Percentiles rank a stretch among this genome's conserved stretches.
phyloP scores from a whole-genome alignment of 768 basidiomycete genomes.

The Mycena maculata region DNA sequence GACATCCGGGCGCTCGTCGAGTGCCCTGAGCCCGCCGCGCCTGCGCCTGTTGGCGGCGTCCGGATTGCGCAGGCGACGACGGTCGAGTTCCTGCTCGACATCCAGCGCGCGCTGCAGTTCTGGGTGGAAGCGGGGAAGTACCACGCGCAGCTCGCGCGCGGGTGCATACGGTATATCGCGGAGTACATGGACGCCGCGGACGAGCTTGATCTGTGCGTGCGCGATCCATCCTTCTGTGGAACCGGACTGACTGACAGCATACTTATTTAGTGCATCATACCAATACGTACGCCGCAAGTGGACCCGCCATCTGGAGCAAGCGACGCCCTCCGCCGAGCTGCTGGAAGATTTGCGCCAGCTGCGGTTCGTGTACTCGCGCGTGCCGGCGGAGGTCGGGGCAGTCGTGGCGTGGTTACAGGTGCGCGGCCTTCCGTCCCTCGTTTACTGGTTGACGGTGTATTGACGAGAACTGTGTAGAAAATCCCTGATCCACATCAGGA shows the following conservation, averaged over 20 bases:
- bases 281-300: constrained; percentile 28
- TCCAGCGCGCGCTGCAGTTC: constrained; percentile 17
- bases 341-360: constrained; percentile 21
- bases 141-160: constrained; percentile 26
- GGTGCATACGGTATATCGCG: constrained; percentile 28
- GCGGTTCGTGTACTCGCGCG: constrained; percentile 31
- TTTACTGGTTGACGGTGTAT: too few species aligned
- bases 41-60: constrained; percentile 1
- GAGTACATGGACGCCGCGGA: constrained; percentile 22
- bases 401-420: constrained; percentile 32
- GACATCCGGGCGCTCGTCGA: constrained; percentile 29
- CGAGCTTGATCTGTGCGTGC: constrained; percentile 28
- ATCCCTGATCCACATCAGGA: too few species aligned
- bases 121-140: constrained; percentile 21
- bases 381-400: constrained; percentile 13
- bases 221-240: background rate
- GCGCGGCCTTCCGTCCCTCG: too few species aligned
- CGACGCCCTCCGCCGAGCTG: constrained; percentile 15
- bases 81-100: constrained; percentile 28
- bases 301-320: constrained; percentile 19
- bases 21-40: constrained; percentile 5
- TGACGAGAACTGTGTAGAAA: too few species aligned
- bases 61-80: constrained; percentile 23
- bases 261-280: constrained; percentile 20
- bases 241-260: background rate